phyloP scores from a whole-genome alignment of 148 eudicot genomes.

The Chenopodium berlandieri region DNA sequence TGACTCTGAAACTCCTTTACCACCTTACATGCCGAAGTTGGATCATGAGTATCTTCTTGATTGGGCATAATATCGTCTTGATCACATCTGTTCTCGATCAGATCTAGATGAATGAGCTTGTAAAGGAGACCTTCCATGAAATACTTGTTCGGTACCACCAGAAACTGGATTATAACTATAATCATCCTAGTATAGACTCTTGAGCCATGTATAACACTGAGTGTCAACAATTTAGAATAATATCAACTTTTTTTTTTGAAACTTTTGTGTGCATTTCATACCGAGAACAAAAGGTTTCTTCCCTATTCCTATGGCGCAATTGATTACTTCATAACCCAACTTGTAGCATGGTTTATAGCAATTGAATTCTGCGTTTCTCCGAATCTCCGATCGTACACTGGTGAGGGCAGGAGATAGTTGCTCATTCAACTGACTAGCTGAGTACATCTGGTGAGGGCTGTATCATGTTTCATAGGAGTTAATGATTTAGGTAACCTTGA shows the following conservation, averaged over 20 bases:
- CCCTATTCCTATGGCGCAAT: neutral
- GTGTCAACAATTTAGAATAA: conserved; percentile 28
- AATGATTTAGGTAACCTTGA: neutral
- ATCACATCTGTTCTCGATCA: conserved; percentile 60
- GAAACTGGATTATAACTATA: conserved; percentile 10
- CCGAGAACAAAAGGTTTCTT: neutral
- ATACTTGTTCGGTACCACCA: conserved; percentile 1
- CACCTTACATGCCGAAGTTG: conserved; percentile 41
- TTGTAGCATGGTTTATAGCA: neutral
- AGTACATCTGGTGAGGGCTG: too few species aligned
- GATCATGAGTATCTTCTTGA: conserved; percentile 61
- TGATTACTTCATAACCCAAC: neutral
- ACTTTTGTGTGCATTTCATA: conserved; percentile 2
- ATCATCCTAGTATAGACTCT: conserved; percentile 18
- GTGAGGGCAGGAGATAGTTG: neutral
- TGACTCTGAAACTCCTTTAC: conserved; percentile 38
- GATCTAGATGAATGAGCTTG: conserved; percentile 1
- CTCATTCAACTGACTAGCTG: neutral
- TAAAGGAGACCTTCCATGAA: neutral
- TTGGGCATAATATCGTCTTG: conserved; percentile 58
- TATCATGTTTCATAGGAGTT: too few species aligned
- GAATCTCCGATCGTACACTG: neutral
- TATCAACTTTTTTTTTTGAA: conserved; percentile 16
- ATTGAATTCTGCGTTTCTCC: neutral
- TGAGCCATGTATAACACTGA: conserved; percentile 28